These are phyloP conservation scores for Fusarium albosuccineum DNA, from an alignment of 2,329 filamentous ascomycete species.

Conservation along the genomic window DNA sequence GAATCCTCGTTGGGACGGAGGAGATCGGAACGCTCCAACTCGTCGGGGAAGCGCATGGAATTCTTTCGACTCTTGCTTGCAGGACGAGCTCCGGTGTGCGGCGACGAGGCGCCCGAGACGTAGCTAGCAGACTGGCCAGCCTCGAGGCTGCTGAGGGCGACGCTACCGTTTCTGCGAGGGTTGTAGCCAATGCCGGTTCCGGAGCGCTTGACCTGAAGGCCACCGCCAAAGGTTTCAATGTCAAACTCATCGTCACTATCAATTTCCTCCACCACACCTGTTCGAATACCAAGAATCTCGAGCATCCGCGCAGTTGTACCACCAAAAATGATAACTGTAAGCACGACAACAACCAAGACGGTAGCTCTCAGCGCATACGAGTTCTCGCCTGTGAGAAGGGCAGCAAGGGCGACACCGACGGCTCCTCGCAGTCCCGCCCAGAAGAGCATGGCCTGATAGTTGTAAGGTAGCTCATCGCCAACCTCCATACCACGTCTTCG, in stretches of 20 bases:
- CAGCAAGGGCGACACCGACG: slow-evolving; percentile 93
- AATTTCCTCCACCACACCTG: slow-evolving; percentile 95
- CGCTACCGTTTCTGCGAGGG: slow-evolving; percentile 74
- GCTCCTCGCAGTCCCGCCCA: slow-evolving; percentile 97
- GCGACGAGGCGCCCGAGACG: slow-evolving; percentile 67
- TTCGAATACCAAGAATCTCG: slow-evolving; percentile 96
- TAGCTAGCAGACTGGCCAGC: slow-evolving; percentile 58
- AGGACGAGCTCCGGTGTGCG: slow-evolving; percentile 58
- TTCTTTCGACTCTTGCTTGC: slow-evolving; percentile 67
- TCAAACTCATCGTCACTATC: slow-evolving; percentile 99
- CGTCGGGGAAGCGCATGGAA: slow-evolving; percentile 58
- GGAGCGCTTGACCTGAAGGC: slow-evolving; percentile 84
- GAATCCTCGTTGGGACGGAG: slow-evolving; percentile 66
- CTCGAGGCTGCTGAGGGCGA: slow-evolving; percentile 68
- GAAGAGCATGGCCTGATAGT: slow-evolving; percentile 99
- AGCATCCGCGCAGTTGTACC: slow-evolving; percentile 98
- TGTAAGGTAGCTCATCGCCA: slow-evolving; percentile 90
- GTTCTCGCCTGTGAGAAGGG: slow-evolving; percentile 86
- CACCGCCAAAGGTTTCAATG: slow-evolving; percentile 81
- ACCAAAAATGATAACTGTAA: slow-evolving; percentile 98
- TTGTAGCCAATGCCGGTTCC: slow-evolving; percentile 82
- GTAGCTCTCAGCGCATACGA: slow-evolving; percentile 88
- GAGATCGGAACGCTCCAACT: slow-evolving; percentile 69
- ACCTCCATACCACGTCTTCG: slow-evolving; percentile 79
- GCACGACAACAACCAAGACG: slow-evolving; percentile 95